phyloP scores from a whole-genome alignment of 441 rosid genomes.

The Adansonia gregorii region DNA sequence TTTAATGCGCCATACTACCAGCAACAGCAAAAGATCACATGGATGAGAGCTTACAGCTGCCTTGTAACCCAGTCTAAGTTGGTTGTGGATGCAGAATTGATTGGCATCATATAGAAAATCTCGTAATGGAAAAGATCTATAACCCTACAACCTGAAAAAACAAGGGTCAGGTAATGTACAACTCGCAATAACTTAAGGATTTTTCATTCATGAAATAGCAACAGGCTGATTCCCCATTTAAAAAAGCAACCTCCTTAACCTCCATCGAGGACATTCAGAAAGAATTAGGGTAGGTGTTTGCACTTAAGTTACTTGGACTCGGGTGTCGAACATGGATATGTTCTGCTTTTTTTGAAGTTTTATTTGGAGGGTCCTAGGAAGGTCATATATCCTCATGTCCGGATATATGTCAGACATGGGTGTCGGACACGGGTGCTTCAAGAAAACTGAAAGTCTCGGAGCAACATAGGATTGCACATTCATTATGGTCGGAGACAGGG shows the following conservation, averaged over 20 bases:
- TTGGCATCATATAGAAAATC: slow-evolving; percentile 97
- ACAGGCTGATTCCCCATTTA: neutral
- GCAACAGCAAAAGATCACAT: neutral
- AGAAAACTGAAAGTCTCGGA: too few relatives aligned
- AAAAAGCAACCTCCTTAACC: neutral
- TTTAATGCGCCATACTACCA: neutral
- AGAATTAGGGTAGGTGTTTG: neutral
- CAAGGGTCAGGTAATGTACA: slow-evolving; percentile 20
- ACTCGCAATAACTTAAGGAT: slow-evolving; percentile 7
- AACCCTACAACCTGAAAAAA: slow-evolving; percentile 56
- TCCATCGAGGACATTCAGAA: neutral
- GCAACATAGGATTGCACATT: neutral
- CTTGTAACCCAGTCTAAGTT: slow-evolving; percentile 85
- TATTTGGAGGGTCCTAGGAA: too few relatives aligned
- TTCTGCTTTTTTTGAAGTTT: too few relatives aligned
- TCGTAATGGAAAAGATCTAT: slow-evolving; percentile 80
- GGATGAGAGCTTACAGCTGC: slow-evolving; percentile 60
- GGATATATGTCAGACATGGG: too few relatives aligned
- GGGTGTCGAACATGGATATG: too few relatives aligned
- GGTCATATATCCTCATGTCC: too few relatives aligned
- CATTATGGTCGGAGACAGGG: slow-evolving; percentile 3
- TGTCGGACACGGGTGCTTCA: too few relatives aligned
- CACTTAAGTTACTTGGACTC: too few relatives aligned
- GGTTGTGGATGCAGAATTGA: slow-evolving; percentile 96
- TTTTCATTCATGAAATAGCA: neutral